Base-by-base conservation (phyloP, 2,329 filamentous ascomycete species). In the Stagonosporopsis tanaceti region DNA sequence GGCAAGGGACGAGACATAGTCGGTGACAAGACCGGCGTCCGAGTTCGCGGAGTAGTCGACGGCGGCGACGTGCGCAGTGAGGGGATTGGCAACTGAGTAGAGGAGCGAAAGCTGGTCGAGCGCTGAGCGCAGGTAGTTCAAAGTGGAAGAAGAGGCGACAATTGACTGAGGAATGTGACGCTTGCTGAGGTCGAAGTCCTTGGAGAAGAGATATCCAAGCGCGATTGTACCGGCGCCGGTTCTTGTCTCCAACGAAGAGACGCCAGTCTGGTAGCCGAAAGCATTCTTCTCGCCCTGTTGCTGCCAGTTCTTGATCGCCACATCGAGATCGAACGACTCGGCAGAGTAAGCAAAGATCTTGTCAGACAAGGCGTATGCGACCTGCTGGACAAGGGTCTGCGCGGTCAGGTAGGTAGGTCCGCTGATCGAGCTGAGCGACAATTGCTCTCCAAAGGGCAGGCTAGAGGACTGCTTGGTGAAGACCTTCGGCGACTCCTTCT, bases 311-410 rank as follows among this genome's bases (percentile, higher is more conserved):
- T 89, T 90, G 51, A 91, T 88, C 44, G 93, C 92, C 61, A 89
- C 78, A 76, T 98, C 94, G 63, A 99, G 85, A 74, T 96, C 91
- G 72, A 97, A 98, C 14, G 92, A 91, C 72, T 96, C 91, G 27
- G 93, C 92, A 2, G 94, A 98, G 82, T 96, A 98, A 54, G 93
- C 91, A 81, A 97, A 99, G 80, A 98, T 88, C 84, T 96, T 97
- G 83, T 98, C 93, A 54, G 94, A 98, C 60, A 99, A 85, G 63
- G 91, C 87, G 80, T 97, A 99, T 60, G 94, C 92, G 64, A 98
- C 90, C 79, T 99, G 95, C 81, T 99, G 95, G 64, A 98, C 90
- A 53, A 99, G 86, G 22, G 92, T 88, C 80, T 99, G 95, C 28
- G 93, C 91, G 38, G 94, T 98, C 60, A 94, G 85, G 79, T 99